Evolutionary conservation across 768 basidiomycete genomes (phyloP).

Genomic region (Podaxis sp.): DNA sequence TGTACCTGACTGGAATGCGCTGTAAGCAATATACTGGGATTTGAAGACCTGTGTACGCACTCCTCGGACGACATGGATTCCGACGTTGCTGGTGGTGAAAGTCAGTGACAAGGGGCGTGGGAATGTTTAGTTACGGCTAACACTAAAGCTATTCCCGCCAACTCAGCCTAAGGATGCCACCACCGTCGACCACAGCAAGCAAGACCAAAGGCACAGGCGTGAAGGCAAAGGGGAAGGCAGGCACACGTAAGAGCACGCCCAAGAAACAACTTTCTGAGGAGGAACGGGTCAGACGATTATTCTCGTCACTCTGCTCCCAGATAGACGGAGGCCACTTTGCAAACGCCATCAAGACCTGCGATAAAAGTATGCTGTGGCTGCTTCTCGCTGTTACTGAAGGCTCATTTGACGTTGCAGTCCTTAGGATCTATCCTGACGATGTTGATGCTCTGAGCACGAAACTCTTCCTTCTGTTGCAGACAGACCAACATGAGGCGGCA

Average conservation of each 20-base stretch:
- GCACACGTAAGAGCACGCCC: conserved; percentile 19
- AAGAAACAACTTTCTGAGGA: conserved; percentile 28
- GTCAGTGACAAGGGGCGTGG: conserved; percentile 27
- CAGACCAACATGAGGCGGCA: conserved; percentile 74
- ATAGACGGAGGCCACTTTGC: conserved; percentile 85
- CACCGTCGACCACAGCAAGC: conserved; percentile 14
- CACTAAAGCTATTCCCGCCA: background rate
- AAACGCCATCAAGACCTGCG: conserved; percentile 88
- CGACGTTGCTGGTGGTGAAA: conserved; percentile 18
- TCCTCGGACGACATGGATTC: conserved; percentile 48
- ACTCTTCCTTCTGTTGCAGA: conserved; percentile 83
- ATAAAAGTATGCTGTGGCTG: conserved; percentile 62
- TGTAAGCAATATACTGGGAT: background rate
- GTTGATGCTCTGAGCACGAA: conserved; percentile 77
- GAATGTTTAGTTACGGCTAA: conserved; percentile 18
- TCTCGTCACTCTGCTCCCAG: conserved; percentile 79
- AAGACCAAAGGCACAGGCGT: conserved; percentile 4
- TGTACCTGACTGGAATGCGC: conserved; percentile 26
- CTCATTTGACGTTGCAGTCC: conserved; percentile 41
- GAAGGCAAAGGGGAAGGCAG: conserved; percentile 15
- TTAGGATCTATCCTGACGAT: conserved; percentile 62
- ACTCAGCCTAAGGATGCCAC: conserved; percentile 16
- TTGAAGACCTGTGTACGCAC: conserved; percentile 27
- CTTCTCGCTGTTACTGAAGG: conserved; percentile 6
- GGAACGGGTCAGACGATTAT: conserved; percentile 53